phyloP scores from a whole-genome alignment of 257 asterid species.

The Solanum medicagineum region DNA sequence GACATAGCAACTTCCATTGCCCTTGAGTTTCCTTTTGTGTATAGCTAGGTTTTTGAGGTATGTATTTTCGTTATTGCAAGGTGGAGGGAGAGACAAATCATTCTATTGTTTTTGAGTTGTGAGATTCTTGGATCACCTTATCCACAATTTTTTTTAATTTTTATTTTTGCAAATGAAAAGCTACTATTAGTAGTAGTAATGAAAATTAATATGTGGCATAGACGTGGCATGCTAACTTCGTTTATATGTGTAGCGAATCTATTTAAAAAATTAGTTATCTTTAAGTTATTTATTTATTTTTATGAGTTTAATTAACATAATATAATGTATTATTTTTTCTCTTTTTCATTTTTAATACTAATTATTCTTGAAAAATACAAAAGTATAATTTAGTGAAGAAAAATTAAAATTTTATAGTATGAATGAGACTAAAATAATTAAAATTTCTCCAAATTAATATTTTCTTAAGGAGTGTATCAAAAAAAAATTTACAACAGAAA shows the following conservation, averaged over 20 bases:
- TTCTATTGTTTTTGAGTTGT: neutral
- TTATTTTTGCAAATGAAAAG: neutral
- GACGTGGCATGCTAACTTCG: neutral
- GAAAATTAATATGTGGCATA: neutral
- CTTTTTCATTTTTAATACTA: no score
- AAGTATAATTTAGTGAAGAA: no score
- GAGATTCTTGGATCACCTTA: slow-evolving; percentile 8
- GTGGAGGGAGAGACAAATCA: slow-evolving; percentile 17
- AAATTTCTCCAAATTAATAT: no score
- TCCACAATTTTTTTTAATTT: slow-evolving; percentile 5
- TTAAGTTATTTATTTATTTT: no score
- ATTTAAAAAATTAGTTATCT: no score
- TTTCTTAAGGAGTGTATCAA: no score
- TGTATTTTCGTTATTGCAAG: neutral
- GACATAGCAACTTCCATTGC: slow-evolving; percentile 58
- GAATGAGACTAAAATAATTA: no score
- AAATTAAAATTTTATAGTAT: no score
- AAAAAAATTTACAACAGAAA: no score
- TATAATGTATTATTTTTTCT: no score
- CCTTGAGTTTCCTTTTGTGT: neutral
- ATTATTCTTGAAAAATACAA: no score
- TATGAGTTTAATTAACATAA: no score
- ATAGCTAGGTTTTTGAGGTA: neutral
- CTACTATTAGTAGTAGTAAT: neutral
- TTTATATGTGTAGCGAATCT: neutral